Conservation (phyloP, 805 yeast genomes). For the Ogataea neopini region DNA sequence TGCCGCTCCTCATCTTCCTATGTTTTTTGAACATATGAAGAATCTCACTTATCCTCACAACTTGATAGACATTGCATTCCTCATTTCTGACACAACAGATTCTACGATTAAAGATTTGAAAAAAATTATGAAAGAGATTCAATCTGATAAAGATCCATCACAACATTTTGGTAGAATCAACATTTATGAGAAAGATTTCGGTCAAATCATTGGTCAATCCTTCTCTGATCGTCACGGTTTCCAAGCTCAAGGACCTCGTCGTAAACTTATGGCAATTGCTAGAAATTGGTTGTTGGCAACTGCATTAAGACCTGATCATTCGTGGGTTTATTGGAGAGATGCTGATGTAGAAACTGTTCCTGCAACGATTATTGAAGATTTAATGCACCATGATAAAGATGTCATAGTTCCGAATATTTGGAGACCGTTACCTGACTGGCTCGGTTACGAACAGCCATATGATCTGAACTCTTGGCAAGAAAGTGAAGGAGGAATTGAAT, state of each 20-base stretch:
- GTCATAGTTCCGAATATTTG: constrained; percentile 91
- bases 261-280: constrained; percentile 92
- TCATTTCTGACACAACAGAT: constrained; percentile 88
- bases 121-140: constrained; percentile 59
- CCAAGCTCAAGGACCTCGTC: constrained; percentile 89
- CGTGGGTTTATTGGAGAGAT: constrained; percentile 96
- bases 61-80: constrained; percentile 77
- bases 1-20: constrained; percentile 85
- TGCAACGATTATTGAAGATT: constrained; percentile 77
- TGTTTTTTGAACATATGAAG: constrained; percentile 81
- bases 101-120: constrained; percentile 73
- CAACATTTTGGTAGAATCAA: constrained; percentile 79
- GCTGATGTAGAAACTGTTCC: constrained; percentile 91
- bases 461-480: constrained; percentile 84
- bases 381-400: constrained; percentile 85
- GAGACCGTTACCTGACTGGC: constrained; percentile 83
- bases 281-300: constrained; percentile 88
- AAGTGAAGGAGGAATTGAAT: constrained; percentile 70
- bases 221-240: constrained; percentile 91
- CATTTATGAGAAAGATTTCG: constrained; percentile 87
- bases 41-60: constrained; percentile 86
- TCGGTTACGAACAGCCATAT: constrained; percentile 78
- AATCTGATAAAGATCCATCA: constrained; percentile 57
- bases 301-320: constrained; percentile 83
- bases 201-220: constrained; percentile 87